Evolutionary conservation across 306 rosid species (phyloP), one percentile per base, ranked within the genome.

Genomic region (Calophaca sinica): DNA sequence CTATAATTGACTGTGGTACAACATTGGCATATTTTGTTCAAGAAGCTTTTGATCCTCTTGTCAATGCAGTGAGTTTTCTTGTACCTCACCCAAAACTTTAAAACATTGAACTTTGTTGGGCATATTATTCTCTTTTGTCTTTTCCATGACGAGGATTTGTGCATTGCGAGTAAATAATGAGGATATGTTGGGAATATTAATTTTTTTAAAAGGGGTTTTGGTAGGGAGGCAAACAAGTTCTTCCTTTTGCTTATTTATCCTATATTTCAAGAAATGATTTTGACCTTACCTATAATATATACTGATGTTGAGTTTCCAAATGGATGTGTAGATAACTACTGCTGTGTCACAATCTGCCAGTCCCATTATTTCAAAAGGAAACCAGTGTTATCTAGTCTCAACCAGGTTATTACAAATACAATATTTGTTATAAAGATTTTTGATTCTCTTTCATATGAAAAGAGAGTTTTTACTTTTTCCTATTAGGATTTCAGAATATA

Each of bases 1-100:
- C 98, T 41, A 94, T 91, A 83, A 85, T 94, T 67, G 97, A 94
- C 76, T 81, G 93, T 7, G 97, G 98, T 72, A 94, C 98, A 62
- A 91, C 98, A 36, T 84, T 94, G 87, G 81, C 98, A 50, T 91
- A 91, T 82, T 90, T 94, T 74, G 85, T 94, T 42, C 87, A 82
- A 80, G 98, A 94, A 85, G 98, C 96, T 20, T 94, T 76, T 64
- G 92, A 86, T 87, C 97, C 97, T 76, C 87, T 94, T 42, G 88
- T 91, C 74, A 79, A 63, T 44, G 87, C 94, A 65, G 98, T 94
- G 86, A 88, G 97, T 86, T 85, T 49, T 33, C 73, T 70, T 29
- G 15, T 74, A 49, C 36, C 69, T 12, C 5, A 0, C 9, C 7
- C 32, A 28, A 36, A 50, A 48, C 20, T 78, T 73, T 12, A 38